phyloP scores from a whole-genome alignment of 1,284 basidiomycete species.

The Cryptococcus sp. region DNA sequence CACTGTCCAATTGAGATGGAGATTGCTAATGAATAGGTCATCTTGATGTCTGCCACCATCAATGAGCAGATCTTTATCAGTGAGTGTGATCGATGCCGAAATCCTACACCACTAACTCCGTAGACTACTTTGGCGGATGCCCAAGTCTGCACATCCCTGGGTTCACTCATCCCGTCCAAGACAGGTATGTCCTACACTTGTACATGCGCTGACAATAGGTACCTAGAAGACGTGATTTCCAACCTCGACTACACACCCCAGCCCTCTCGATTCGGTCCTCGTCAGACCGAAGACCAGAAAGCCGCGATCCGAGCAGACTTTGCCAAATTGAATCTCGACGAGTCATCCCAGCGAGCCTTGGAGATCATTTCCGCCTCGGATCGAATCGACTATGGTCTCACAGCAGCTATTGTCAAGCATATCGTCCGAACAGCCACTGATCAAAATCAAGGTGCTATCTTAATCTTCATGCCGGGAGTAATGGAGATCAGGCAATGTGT shows the following conservation, averaged over 20 bases:
- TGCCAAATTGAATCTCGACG: slow-evolving; percentile 56
- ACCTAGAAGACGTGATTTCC: slow-evolving; percentile 73
- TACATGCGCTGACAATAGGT: slow-evolving; percentile 52
- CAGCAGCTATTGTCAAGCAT: slow-evolving; percentile 63
- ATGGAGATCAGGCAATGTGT: slow-evolving; percentile 82
- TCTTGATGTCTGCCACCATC: slow-evolving; percentile 65
- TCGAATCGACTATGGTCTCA: slow-evolving; percentile 72
- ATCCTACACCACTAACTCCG: slow-evolving; percentile 9
- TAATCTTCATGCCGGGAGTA: slow-evolving; percentile 85
- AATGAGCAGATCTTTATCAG: slow-evolving; percentile 71
- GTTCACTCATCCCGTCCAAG: slow-evolving; percentile 70
- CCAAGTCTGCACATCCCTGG: slow-evolving; percentile 82
- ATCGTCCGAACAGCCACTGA: slow-evolving; percentile 58
- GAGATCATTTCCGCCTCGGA: slow-evolving; percentile 61
- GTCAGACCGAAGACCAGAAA: slow-evolving; percentile 55
- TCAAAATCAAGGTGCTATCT: slow-evolving; percentile 57
- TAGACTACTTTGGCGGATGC: slow-evolving; percentile 73
- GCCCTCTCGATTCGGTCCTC: slow-evolving; percentile 42
- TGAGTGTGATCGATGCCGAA: slow-evolving; percentile 10
- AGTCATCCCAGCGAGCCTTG: slow-evolving; percentile 56
- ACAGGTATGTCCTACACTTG: slow-evolving; percentile 54
- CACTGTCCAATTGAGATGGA: not conserved
- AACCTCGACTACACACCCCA: slow-evolving; percentile 52
- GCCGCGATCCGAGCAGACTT: slow-evolving; percentile 54
- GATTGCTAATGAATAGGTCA: slow-evolving; percentile 21